phyloP scores from a whole-genome alignment of 257 asterid genomes.

The Solanum gandarillasii region DNA sequence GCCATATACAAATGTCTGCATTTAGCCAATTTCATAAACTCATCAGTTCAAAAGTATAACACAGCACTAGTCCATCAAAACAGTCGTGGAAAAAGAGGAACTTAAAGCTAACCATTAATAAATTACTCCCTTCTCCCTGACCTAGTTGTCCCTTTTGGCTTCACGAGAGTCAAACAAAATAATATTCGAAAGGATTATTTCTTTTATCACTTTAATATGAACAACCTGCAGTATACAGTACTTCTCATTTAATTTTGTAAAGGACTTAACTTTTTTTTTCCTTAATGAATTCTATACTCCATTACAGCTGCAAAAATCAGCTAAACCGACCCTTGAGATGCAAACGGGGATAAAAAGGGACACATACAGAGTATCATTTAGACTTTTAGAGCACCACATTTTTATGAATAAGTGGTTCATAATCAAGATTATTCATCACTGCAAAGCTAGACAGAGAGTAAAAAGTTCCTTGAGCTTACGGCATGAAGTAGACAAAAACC shows the following conservation, averaged over 20 bases:
- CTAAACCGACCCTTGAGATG: background rate
- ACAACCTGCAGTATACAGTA: background rate
- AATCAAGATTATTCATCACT: background rate
- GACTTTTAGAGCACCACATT: background rate
- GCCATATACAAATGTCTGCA: slow-evolving; percentile 95
- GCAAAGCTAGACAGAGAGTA: background rate
- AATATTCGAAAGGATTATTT: background rate
- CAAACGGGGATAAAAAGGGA: background rate
- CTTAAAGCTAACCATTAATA: background rate
- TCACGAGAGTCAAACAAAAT: background rate
- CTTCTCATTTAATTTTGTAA: background rate
- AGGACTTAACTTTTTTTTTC: background rate
- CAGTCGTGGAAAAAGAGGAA: background rate
- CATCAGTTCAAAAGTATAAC: background rate
- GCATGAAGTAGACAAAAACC: background rate
- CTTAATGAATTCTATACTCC: background rate
- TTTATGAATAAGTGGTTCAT: background rate
- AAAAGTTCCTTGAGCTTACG: background rate
- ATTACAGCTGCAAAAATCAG: background rate
- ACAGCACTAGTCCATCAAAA: background rate
- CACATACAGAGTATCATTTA: background rate
- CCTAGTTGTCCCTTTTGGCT: background rate
- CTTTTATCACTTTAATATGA: background rate
- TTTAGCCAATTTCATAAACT: slow-evolving; percentile 1
- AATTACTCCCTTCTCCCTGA: background rate